These are phyloP conservation scores for Plasmodium vinckei DNA, from an alignment of 169 alveolate species.

Conservation along the genomic window DNA sequence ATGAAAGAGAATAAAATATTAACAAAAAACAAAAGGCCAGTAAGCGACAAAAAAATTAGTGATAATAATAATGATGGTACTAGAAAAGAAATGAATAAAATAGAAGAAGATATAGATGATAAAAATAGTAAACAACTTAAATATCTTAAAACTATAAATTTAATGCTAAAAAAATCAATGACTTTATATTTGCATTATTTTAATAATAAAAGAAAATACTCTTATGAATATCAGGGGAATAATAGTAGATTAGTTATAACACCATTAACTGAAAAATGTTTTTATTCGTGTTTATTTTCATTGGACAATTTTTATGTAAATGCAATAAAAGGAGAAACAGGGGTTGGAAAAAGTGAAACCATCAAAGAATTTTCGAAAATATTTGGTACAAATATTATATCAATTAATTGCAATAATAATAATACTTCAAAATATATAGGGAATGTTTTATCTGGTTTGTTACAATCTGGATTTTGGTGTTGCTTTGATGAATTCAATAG, in stretches of 20 bases:
- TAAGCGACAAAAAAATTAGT: slow-evolving; percentile 14
- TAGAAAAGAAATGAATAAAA: slow-evolving; percentile 16
- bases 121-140: slow-evolving; percentile 61
- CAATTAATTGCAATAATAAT: slow-evolving; percentile 96
- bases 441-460: slow-evolving; percentile 95
- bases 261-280: slow-evolving; percentile 97
- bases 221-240: slow-evolving; percentile 98
- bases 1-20: background rate
- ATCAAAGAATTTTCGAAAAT: slow-evolving; percentile 96
- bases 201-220: slow-evolving; percentile 94
- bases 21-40: slow-evolving; percentile 15
- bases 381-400: slow-evolving; percentile 95
- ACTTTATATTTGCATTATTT: slow-evolving; percentile 93
- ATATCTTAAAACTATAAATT: slow-evolving; percentile 61
- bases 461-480: slow-evolving; percentile 97
- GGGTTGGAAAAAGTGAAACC: slow-evolving; percentile 98
- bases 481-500: slow-evolving; percentile 99
- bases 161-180: slow-evolving; percentile 76
- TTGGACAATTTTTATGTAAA: slow-evolving; percentile 96
- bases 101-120: slow-evolving; percentile 4
- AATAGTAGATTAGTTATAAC: slow-evolving; percentile 97
- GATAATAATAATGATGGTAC: slow-evolving; percentile 3
- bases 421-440: slow-evolving; percentile 95
- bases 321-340: slow-evolving; percentile 98
- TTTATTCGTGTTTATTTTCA: slow-evolving; percentile 95